Conservation (phyloP, 2,329 filamentous ascomycete genomes). For the Fusarium secorum region DNA sequence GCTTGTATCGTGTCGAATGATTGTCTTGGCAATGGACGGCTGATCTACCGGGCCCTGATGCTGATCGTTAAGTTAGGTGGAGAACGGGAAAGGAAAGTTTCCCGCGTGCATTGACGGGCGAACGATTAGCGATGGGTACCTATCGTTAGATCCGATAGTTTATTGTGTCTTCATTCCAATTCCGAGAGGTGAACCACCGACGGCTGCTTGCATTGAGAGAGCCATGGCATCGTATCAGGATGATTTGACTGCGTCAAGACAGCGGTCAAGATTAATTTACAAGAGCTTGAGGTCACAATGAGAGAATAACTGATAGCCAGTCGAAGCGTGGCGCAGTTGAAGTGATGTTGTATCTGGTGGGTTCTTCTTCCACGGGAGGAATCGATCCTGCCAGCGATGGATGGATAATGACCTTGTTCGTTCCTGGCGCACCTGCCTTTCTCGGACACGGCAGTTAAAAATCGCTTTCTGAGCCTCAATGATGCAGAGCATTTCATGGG, state of each 20-base stretch:
- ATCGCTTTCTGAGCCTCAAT: not conserved
- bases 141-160: not conserved
- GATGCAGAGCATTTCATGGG: not conserved
- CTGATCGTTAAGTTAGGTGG: not conserved
- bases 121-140: not conserved
- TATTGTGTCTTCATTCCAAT: not conserved
- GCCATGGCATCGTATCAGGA: not conserved
- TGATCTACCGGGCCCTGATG: not conserved
- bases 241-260: not conserved
- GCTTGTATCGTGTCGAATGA: not conserved
- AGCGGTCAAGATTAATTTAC: not conserved
- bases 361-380: not conserved
- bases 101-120: constrained; percentile 17
- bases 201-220: constrained; percentile 23
- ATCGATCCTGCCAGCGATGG: not conserved
- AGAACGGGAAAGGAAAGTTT: constrained; percentile 10
- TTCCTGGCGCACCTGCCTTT: constrained; percentile 1
- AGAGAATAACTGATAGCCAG: not conserved
- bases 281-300: not conserved
- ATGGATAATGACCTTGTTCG: not conserved
- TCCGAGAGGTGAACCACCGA: not conserved
- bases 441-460: not conserved
- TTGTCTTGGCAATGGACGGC: constrained; percentile 1
- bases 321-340: not conserved
- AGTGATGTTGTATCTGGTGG: constrained; percentile 1